These are phyloP conservation scores for Puccinia triticina DNA, from an alignment of 1,284 basidiomycete genomes.

Conservation along the genomic window DNA sequence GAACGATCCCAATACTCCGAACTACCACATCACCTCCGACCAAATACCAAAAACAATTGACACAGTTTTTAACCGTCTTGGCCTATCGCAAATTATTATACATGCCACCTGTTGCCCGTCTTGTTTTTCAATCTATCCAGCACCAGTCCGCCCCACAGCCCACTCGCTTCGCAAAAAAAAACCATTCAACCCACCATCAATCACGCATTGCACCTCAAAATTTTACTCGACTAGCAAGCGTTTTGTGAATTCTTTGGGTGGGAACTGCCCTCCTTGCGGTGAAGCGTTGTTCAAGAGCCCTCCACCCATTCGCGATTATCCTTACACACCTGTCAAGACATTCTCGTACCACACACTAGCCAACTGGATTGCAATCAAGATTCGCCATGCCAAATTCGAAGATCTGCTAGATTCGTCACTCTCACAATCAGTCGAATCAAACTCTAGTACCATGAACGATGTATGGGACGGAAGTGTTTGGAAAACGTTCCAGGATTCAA, in stretches of 20 bases:
- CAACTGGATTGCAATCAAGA: constrained; percentile 29
- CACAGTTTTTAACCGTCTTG: not conserved
- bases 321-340: constrained; percentile 3
- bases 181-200: not conserved
- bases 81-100: not conserved
- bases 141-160: not conserved
- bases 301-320: not conserved
- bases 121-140: constrained; percentile 19
- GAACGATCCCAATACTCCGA: not conserved
- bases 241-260: not conserved
- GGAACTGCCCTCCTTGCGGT: not conserved
- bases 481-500: constrained; percentile 19
- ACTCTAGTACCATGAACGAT: not conserved
- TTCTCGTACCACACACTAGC: constrained; percentile 10
- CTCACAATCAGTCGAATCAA: not conserved
- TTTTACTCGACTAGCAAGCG: constrained; percentile 22
- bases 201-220: not conserved
- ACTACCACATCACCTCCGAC: not conserved
- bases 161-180: not conserved
- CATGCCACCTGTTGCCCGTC: constrained; percentile 24
- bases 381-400: constrained; percentile 10
- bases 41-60: constrained; percentile 4
- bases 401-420: constrained; percentile 27
- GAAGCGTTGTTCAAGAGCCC: not conserved
- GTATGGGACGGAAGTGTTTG: constrained; percentile 25